These are phyloP conservation scores for Mucor piriformis DNA, from an alignment of 371 early-diverging fungal genomes.

Conservation along the genomic window DNA sequence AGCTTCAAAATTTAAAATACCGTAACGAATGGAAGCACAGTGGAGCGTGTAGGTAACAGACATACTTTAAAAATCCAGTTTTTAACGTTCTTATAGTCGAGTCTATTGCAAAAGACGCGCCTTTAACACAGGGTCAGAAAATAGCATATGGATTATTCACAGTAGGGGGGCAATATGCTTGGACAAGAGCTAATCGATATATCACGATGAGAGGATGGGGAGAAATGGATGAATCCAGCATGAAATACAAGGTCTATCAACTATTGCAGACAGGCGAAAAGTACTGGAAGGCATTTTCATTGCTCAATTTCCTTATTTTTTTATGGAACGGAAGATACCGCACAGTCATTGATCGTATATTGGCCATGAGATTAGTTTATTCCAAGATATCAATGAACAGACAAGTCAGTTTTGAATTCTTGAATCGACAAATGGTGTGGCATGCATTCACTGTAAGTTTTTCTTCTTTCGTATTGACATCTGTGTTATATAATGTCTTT, in stretches of 20 bases:
- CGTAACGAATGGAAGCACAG: conserved; percentile 72
- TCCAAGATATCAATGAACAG: conserved; percentile 74
- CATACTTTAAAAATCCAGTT: neutral
- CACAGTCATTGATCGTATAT: conserved; percentile 73
- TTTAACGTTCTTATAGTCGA: conserved; percentile 58
- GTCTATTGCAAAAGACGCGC: conserved; percentile 63
- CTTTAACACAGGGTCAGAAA: conserved; percentile 62
- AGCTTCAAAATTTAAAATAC: conserved; percentile 73
- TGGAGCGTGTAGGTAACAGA: conserved; percentile 50
- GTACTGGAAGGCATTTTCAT: conserved; percentile 62
- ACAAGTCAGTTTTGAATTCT: conserved; percentile 87
- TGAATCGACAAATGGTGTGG: conserved; percentile 95
- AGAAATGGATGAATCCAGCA: conserved; percentile 65
- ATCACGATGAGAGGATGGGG: conserved; percentile 82
- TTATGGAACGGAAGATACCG: conserved; percentile 83
- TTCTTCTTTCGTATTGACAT: neutral
- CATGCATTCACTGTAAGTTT: conserved; percentile 85
- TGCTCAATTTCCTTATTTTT: conserved; percentile 84
- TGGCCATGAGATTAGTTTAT: conserved; percentile 84
- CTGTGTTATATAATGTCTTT: neutral
- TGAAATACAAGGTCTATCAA: conserved; percentile 66
- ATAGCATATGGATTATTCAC: conserved; percentile 59
- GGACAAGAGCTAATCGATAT: conserved; percentile 63
- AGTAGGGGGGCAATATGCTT: conserved; percentile 77
- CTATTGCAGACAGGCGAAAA: conserved; percentile 68